Evolutionary conservation across 441 rosid genomes (phyloP).

Genomic region (Mallotus japonicus): DNA sequence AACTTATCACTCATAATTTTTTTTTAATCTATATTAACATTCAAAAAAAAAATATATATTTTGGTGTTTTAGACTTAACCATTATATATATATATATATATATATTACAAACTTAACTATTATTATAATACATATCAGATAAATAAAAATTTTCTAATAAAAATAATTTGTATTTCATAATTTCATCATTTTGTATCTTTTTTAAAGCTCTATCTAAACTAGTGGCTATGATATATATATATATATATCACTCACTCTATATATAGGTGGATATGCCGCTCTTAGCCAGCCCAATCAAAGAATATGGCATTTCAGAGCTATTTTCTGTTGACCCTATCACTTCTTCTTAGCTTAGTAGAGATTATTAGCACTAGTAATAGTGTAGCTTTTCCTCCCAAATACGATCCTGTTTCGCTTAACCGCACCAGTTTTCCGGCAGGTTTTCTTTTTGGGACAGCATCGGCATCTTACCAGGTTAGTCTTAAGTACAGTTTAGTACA

Average conservation of each 20-base stretch:
- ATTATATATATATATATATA: too few species aligned
- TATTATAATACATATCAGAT: too few species aligned
- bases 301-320: constrained; percentile 15
- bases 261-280: background rate
- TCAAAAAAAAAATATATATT: too few species aligned
- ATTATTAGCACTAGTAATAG: background rate
- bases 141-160: too few species aligned
- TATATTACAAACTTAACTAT: too few species aligned
- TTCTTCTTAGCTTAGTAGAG: constrained; percentile 5
- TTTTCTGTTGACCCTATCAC: background rate
- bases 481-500: background rate
- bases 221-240: too few species aligned
- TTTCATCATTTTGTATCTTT: too few species aligned
- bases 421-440: constrained; percentile 65
- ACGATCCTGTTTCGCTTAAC: constrained; percentile 20
- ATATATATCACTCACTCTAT: background rate
- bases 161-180: too few species aligned
- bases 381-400: background rate
- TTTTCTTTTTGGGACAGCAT: constrained; percentile 86
- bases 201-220: too few species aligned
- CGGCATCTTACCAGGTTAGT: constrained; percentile 82
- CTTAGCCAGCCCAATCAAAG: background rate
- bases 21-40: too few species aligned
- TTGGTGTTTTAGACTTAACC: too few species aligned
- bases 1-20: too few species aligned